Conservation (phyloP, 2,329 filamentous ascomycete genomes). For the Biscogniauxia mediterranea region DNA sequence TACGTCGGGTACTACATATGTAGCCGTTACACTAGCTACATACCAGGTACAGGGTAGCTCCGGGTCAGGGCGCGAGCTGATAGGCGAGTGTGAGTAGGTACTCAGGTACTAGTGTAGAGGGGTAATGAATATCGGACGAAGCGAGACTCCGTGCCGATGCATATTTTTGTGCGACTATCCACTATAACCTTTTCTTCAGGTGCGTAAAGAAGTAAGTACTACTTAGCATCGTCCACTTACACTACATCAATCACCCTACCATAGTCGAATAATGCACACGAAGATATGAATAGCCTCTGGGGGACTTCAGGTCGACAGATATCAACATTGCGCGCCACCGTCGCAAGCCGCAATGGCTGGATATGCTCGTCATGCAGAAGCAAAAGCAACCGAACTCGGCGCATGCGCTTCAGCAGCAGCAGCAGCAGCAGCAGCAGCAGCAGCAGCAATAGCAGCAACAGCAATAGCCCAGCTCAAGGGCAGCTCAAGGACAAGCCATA, state of each 20-base stretch:
- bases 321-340: conserved; percentile 9
- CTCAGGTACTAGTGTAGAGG: no score
- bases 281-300: conserved; percentile 23
- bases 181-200: background rate
- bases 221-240: background rate
- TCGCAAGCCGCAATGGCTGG: conserved; percentile 22
- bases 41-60: no score
- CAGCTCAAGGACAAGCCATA: conserved; percentile 64
- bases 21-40: no score
- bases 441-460: conserved; percentile 18
- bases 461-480: conserved; percentile 7
- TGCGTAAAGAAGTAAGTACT: background rate
- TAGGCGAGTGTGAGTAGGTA: no score
- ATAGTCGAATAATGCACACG: background rate
- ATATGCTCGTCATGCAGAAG: conserved; percentile 27
- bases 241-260: background rate
- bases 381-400: conserved; percentile 12
- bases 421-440: conserved; percentile 4
- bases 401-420: conserved; percentile 24
- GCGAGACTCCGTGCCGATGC: background rate
- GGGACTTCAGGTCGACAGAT: conserved; percentile 18
- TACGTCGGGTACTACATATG: no score
- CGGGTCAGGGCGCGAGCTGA: no score
- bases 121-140: background rate
- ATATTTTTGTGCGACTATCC: background rate